phyloP scores from a whole-genome alignment of 345 rosid species.

The Excoecaria agallocha region DNA sequence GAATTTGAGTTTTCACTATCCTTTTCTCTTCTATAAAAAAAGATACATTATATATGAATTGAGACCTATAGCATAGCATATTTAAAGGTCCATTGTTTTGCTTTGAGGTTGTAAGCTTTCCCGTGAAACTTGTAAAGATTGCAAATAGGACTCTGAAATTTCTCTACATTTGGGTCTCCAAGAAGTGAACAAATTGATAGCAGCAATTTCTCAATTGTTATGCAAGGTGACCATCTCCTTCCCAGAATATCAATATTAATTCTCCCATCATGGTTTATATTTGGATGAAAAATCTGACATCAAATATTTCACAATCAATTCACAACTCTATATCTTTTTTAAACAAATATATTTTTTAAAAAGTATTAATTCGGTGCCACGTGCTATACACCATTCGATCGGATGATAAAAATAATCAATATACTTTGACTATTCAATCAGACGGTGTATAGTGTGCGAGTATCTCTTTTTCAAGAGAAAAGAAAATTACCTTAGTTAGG shows the following conservation, averaged over 20 bases:
- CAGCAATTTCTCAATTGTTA: conserved; percentile 11
- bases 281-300: conserved; percentile 17
- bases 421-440: no score
- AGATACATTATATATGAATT: no score
- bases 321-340: no score
- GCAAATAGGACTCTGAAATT: not conserved
- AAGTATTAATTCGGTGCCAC: no score
- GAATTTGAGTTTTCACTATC: no score
- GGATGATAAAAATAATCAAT: no score
- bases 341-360: no score
- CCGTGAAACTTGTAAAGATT: not conserved
- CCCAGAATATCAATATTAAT: conserved; percentile 11
- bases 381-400: no score
- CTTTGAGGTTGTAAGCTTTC: conserved; percentile 10
- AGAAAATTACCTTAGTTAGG: conserved; percentile 9
- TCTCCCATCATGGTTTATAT: conserved; percentile 13
- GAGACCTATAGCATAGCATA: not conserved
- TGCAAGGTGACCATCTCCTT: not conserved
- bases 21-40: no score
- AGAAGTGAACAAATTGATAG: conserved; percentile 17
- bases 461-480: no score
- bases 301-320: no score
- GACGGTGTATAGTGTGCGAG: no score
- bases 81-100: conserved; percentile 16
- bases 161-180: conserved; percentile 2